phyloP scores from a whole-genome alignment of 306 rosid species.

The Ziziphus jujuba region DNA sequence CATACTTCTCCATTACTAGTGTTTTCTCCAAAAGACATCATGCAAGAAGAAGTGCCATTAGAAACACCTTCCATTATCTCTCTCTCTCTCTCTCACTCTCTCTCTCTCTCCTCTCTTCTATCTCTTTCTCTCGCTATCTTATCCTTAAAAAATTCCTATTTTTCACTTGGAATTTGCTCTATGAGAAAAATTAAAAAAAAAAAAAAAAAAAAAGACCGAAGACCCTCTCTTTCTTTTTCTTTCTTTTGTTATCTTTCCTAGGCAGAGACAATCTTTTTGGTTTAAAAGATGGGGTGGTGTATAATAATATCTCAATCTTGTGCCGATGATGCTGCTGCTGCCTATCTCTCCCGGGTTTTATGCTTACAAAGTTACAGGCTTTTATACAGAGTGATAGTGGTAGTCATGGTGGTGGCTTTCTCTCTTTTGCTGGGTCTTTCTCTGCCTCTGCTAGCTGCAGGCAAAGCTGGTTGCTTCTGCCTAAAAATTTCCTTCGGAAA shows the following conservation, averaged over 20 bases:
- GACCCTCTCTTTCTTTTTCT: conserved; percentile 10
- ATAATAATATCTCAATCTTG: neutral
- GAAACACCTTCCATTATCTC: conserved; percentile 56
- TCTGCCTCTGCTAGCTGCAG: conserved; percentile 37
- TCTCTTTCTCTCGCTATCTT: neutral
- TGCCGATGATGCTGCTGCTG: too few species aligned
- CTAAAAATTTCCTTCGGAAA: conserved; percentile 36
- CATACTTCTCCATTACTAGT: conserved; percentile 44
- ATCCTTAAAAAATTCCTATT: conserved; percentile 9
- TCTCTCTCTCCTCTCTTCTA: neutral
- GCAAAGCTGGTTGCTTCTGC: too few species aligned
- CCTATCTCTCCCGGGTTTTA: conserved; percentile 83
- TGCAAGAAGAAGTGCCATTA: conserved; percentile 42
- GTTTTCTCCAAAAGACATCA: conserved; percentile 71
- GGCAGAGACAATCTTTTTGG: neutral
- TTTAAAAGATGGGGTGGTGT: conserved; percentile 1
- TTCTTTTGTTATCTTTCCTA: conserved; percentile 5
- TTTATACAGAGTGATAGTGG: conserved; percentile 42
- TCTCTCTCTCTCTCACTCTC: conserved; percentile 30
- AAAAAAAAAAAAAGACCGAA: neutral
- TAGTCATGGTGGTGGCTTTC: conserved; percentile 26
- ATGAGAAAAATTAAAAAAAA: too few species aligned
- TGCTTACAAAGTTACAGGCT: conserved; percentile 66
- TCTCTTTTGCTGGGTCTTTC: conserved; percentile 28
- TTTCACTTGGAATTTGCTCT: conserved; percentile 2